phyloP scores from a whole-genome alignment of 2,329 filamentous ascomycete genomes.

The Dactylellina cionopaga region DNA sequence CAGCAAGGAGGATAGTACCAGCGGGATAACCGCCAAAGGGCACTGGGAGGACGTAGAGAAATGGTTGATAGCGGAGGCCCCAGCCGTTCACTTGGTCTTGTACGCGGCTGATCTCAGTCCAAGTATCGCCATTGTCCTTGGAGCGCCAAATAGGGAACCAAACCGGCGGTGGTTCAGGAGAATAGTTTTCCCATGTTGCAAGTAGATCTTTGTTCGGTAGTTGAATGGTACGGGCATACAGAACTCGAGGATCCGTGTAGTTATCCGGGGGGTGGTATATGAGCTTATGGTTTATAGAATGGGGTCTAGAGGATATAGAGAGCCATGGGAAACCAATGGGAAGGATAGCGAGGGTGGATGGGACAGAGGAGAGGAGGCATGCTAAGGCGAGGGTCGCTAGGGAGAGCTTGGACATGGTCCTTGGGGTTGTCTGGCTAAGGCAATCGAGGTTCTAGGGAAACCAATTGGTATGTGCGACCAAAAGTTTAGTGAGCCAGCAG shows the following conservation, averaged over 20 bases:
- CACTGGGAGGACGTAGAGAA: slow-evolving; percentile 72
- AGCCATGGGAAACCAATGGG: not conserved
- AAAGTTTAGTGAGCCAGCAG: too few relatives aligned
- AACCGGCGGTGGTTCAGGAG: slow-evolving; percentile 67
- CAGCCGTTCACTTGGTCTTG: slow-evolving; percentile 72
- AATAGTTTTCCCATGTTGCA: slow-evolving; percentile 69
- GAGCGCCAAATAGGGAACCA: slow-evolving; percentile 68
- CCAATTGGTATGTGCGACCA: too few relatives aligned
- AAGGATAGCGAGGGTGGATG: not conserved
- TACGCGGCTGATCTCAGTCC: slow-evolving; percentile 72
- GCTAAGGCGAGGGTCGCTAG: not conserved
- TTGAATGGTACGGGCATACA: slow-evolving; percentile 64
- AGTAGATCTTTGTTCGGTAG: slow-evolving; percentile 64
- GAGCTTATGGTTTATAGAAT: slow-evolving; percentile 13
- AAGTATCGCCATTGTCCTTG: slow-evolving; percentile 68
- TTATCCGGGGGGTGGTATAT: slow-evolving; percentile 24
- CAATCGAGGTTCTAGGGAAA: not conserved
- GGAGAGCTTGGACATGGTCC: not conserved
- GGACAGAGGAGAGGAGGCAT: not conserved
- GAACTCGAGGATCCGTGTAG: slow-evolving; percentile 61
- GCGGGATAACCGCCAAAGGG: slow-evolving; percentile 68
- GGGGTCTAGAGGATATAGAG: not conserved
- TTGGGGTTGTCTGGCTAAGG: not conserved
- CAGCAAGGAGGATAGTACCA: slow-evolving; percentile 72
- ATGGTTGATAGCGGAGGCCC: slow-evolving; percentile 76